phyloP scores from a whole-genome alignment of 345 rosid species.

The Angophora floribunda region DNA sequence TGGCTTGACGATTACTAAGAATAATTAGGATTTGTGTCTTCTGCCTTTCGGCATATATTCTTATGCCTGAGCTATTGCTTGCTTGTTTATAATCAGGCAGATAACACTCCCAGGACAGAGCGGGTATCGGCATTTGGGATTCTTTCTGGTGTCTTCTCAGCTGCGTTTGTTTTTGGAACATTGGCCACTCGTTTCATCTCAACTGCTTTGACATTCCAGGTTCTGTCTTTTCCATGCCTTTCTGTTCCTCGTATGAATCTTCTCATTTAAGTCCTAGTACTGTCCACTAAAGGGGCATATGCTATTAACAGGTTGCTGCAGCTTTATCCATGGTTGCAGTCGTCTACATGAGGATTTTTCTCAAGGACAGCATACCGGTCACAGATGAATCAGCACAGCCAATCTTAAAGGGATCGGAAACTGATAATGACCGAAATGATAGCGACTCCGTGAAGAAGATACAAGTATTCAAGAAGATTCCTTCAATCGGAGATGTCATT shows the following conservation, averaged over 20 bases:
- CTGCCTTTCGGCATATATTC: too few relatives aligned
- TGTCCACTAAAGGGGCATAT: background rate
- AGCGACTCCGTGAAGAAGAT: background rate
- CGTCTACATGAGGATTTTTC: slow-evolving; percentile 78
- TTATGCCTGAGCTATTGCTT: background rate
- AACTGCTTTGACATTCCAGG: slow-evolving; percentile 49
- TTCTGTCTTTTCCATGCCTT: background rate
- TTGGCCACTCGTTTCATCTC: slow-evolving; percentile 74
- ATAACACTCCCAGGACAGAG: slow-evolving; percentile 27
- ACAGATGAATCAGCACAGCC: slow-evolving; percentile 23
- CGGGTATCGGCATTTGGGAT: slow-evolving; percentile 68
- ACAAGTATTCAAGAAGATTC: slow-evolving; percentile 31
- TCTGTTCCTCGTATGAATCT: background rate
- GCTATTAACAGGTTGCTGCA: slow-evolving; percentile 42
- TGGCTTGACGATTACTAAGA: background rate
- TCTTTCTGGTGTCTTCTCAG: slow-evolving; percentile 41
- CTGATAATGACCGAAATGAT: background rate
- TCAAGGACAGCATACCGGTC: slow-evolving; percentile 31
- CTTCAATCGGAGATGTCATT: slow-evolving; percentile 40
- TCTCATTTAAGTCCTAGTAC: background rate
- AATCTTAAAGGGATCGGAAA: slow-evolving; percentile 21
- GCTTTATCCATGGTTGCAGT: slow-evolving; percentile 35
- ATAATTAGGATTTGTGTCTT: too few relatives aligned
- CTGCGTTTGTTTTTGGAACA: slow-evolving; percentile 46
- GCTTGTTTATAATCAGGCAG: slow-evolving; percentile 41